Base-by-base conservation (phyloP, 169 alveolate genomes). In the Cryptosporidium ryanae region DNA sequence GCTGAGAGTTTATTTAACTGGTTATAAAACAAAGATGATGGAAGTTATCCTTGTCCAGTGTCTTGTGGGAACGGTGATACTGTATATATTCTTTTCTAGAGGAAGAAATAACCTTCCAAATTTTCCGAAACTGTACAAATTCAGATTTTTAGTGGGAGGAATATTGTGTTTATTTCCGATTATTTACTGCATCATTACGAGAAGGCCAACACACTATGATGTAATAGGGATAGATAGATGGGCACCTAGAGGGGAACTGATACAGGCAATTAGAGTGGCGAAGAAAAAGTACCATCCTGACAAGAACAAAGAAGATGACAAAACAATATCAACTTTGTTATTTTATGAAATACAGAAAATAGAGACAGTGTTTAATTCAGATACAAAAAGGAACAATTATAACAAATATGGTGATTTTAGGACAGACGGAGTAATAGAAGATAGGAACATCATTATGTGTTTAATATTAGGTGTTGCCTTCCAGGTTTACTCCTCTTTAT, bases 271-370 rank as follows among this genome's bases (percentile, higher is more conserved):
- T 31, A 32, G 87, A 55, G 17, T 76, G 13, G 87, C 87, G 5
- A 76, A 76, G 64, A 76, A 76, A 48, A 76, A 76, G 31, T 76
- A 76, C 27, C 87, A 76, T 55, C 87, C 87, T 1, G 87, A 76
- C 38, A 76, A 76, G 23, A 76, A 55, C 63, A 59, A 38, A 34
- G 44, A 43, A 13, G 87, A 76, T 44, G 87, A 76, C 21, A 76
- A 61, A 52, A 38, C 70, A 12, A 38, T 21, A 29, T 76, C 64
- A 3, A 61, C 71, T 10, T 44, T 57, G 6, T 52, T 76, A 32
- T 76, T 76, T 59, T 76, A 76, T 46, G 87, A 76, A 43, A 76
- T 76, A n/a, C 87, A 76, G 38, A 32, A 32, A 25, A 76, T 76
- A 43, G 87, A 76, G n/a, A 76, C 61, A 12, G 87, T 76, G 0